Evolutionary conservation across 192 early-diverging fungal species (phyloP).

Genomic region (Umbelopsis vinacea): DNA sequence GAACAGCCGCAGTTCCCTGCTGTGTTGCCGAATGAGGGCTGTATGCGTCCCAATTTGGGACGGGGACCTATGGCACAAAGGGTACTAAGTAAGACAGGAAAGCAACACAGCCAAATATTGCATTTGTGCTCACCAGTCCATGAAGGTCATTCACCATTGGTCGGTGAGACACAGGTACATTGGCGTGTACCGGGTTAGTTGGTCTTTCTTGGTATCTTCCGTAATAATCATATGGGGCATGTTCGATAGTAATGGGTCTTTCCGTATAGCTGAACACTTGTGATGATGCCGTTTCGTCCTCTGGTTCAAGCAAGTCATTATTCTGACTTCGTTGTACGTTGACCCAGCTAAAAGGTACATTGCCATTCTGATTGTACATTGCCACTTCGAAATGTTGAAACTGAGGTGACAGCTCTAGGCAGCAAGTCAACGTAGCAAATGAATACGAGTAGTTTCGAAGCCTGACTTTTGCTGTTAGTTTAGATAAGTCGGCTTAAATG

Average conservation of each 20-base stretch:
- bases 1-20: neutral
- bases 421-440: neutral
- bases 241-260: neutral
- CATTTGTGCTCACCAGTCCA: neutral
- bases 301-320: neutral
- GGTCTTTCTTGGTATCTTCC: neutral
- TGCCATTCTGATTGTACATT: conserved; percentile 20
- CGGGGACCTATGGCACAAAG: neutral
- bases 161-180: neutral
- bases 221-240: neutral
- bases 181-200: neutral
- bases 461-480: neutral
- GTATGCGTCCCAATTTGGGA: conserved; percentile 17
- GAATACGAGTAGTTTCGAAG: neutral
- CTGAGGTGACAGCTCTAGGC: neutral
- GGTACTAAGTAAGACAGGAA: conserved; percentile 13
- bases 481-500: no score
- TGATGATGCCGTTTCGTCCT: neutral
- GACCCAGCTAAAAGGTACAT: neutral
- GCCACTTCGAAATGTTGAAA: neutral
- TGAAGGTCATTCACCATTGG: conserved; percentile 6
- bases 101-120: neutral
- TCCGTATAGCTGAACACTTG: neutral
- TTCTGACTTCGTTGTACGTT: neutral
- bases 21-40: conserved; percentile 4